Evolutionary conservation across 768 basidiomycete genomes (phyloP).

Genomic region (Pleurotus sapidus): DNA sequence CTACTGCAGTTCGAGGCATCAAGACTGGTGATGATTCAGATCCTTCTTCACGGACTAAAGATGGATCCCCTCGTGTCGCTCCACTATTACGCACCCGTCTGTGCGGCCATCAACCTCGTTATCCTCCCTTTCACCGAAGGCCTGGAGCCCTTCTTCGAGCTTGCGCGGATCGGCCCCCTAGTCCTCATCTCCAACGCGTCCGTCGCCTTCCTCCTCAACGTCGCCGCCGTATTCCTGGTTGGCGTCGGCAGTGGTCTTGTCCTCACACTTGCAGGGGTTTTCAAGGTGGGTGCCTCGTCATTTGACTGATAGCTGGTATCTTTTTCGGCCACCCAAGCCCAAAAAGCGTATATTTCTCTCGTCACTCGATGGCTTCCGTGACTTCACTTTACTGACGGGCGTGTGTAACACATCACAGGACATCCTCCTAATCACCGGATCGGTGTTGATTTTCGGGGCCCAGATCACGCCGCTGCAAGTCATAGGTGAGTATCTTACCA

Average conservation of each 20-base stretch:
- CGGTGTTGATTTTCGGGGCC: slow-evolving; percentile 83
- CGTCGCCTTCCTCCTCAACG: slow-evolving; percentile 86
- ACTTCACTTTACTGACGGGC: not conserved
- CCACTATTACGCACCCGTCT: slow-evolving; percentile 96
- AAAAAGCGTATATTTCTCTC: slow-evolving; percentile 15
- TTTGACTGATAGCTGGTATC: not conserved
- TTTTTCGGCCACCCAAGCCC: not conserved
- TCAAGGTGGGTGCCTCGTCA: slow-evolving; percentile 59
- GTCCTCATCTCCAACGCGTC: slow-evolving; percentile 76
- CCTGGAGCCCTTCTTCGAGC: slow-evolving; percentile 76
- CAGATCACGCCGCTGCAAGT: slow-evolving; percentile 81
- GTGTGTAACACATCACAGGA: slow-evolving; percentile 48
- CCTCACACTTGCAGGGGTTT: slow-evolving; percentile 90
- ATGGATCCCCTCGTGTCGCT: slow-evolving; percentile 97
- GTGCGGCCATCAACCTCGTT: slow-evolving; percentile 82
- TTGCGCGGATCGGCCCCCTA: slow-evolving; percentile 58
- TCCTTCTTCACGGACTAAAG: slow-evolving; percentile 91
- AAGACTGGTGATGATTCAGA: slow-evolving; percentile 94
- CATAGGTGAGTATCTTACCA: slow-evolving; percentile 48
- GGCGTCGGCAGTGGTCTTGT: slow-evolving; percentile 85
- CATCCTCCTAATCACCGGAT: slow-evolving; percentile 90
- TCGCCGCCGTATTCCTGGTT: slow-evolving; percentile 94
- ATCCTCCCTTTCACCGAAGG: slow-evolving; percentile 94
- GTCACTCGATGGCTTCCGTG: slow-evolving; percentile 21
- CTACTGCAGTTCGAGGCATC: slow-evolving; percentile 79